Evolutionary conservation across 1,139 yeast genomes (phyloP).

Genomic region (Yarrowia galli): DNA sequence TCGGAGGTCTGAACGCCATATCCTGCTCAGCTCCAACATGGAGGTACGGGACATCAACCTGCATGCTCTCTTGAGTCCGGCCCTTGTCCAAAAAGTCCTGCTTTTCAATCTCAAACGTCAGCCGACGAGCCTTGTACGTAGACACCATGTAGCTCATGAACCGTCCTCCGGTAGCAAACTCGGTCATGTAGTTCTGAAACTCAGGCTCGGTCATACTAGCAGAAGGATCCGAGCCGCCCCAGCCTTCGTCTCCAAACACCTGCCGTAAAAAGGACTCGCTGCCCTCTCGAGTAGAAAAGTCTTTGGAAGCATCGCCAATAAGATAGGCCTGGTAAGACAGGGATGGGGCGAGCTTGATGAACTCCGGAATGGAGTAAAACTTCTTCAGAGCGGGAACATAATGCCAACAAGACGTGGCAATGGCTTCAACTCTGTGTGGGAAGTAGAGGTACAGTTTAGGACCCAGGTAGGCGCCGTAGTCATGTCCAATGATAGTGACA

Average conservation of each 20-base stretch:
- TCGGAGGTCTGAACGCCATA: constrained; percentile 29
- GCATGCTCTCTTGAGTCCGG: background rate
- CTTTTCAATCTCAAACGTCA: constrained; percentile 32
- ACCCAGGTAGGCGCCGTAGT: constrained; percentile 33
- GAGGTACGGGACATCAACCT: constrained; percentile 26
- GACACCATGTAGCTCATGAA: constrained; percentile 18
- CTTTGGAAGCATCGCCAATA: constrained; percentile 6
- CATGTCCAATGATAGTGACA: constrained; percentile 32
- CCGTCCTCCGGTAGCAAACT: constrained; percentile 29
- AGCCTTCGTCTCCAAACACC: constrained; percentile 4
- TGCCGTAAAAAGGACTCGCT: constrained; percentile 7
- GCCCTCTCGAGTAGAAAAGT: constrained; percentile 2
- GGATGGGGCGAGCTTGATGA: constrained; percentile 17
- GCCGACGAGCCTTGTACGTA: constrained; percentile 31
- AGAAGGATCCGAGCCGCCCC: background rate
- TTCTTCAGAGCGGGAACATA: constrained; percentile 14
- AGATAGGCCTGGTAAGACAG: constrained; percentile 24
- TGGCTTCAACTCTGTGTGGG: constrained; percentile 29
- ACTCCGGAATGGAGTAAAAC: constrained; percentile 23
- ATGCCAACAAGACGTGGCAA: constrained; percentile 33
- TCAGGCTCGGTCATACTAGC: constrained; percentile 16
- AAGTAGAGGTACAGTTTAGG: constrained; percentile 24
- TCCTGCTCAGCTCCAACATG: constrained; percentile 33
- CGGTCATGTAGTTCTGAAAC: constrained; percentile 35
- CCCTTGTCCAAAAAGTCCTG: constrained; percentile 31